Conservation (phyloP, 2,329 filamentous ascomycete genomes). For the Clonostachys chloroleuca region DNA sequence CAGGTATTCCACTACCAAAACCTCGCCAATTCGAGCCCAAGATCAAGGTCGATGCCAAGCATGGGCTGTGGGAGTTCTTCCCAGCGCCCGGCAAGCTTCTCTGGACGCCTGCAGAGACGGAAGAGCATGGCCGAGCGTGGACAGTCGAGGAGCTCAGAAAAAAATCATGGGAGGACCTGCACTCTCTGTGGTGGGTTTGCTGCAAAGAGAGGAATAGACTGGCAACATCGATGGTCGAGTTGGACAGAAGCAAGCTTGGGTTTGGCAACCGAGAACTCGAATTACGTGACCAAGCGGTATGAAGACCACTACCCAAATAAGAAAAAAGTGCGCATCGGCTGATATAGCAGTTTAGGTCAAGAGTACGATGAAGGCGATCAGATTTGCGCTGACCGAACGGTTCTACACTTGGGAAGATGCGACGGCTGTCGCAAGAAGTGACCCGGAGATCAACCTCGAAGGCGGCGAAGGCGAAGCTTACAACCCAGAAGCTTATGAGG, state of each 20-base stretch:
- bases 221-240: conserved; percentile 70
- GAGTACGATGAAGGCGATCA: conserved; percentile 76
- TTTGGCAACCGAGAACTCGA: conserved; percentile 69
- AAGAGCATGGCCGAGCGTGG: conserved; percentile 77
- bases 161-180: conserved; percentile 93
- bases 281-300: conserved; percentile 62
- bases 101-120: conserved; percentile 65
- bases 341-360: conserved; percentile 51
- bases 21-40: conserved; percentile 61
- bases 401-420: conserved; percentile 87
- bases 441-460: conserved; percentile 61
- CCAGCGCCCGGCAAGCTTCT: conserved; percentile 64
- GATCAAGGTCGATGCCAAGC: conserved; percentile 62
- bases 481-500: conserved; percentile 33
- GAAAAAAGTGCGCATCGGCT: background rate
- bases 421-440: conserved; percentile 56
- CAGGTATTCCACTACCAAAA: conserved; percentile 66
- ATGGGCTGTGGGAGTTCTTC: conserved; percentile 94
- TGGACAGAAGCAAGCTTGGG: conserved; percentile 60
- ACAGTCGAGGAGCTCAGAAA: conserved; percentile 76
- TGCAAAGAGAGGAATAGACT: conserved; percentile 87
- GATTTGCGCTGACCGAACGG: conserved; percentile 80
- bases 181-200: conserved; percentile 92
- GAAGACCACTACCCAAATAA: conserved; percentile 12
- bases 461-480: conserved; percentile 40